Percentiles rank a stretch among this genome's conserved stretches.
Conservation (phyloP, 2,329 filamentous ascomycete species). For the Anisogramma anomala region DNA sequence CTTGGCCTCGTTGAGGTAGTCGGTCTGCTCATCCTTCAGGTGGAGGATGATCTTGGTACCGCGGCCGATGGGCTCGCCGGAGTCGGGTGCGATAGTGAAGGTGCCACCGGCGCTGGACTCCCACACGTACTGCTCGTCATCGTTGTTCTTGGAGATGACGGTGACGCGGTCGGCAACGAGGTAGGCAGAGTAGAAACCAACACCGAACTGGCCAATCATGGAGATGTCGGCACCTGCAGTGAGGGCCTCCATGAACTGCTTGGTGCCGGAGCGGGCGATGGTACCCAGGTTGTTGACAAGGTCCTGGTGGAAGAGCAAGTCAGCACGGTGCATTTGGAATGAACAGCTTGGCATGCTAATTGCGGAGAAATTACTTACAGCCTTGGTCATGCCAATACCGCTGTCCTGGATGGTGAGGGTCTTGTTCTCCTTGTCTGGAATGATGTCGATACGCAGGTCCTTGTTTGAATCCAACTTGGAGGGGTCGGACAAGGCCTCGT, state of each 20-base stretch:
- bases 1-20: slow-evolving; percentile 97
- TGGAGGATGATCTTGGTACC: slow-evolving; percentile 97
- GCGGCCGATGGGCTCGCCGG: slow-evolving; percentile 79
- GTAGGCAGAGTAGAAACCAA: slow-evolving; percentile 99
- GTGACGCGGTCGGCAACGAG: slow-evolving; percentile 94
- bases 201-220: slow-evolving; percentile 99
- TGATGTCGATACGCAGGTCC: slow-evolving; percentile 98
- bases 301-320: slow-evolving; percentile 47
- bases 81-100: slow-evolving; percentile 86
- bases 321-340: slow-evolving; percentile 20
- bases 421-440: slow-evolving; percentile 94
- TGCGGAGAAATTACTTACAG: slow-evolving; percentile 50
- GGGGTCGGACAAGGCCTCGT: slow-evolving; percentile 93
- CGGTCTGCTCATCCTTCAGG: slow-evolving; percentile 97
- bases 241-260: slow-evolving; percentile 99
- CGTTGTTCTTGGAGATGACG: slow-evolving; percentile 97
- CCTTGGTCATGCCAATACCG: slow-evolving; percentile 99
- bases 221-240: slow-evolving; percentile 97
- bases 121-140: slow-evolving; percentile 99
- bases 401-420: slow-evolving; percentile 94
- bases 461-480: slow-evolving; percentile 95
- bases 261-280: slow-evolving; percentile 96
- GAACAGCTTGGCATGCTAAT: background rate
- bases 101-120: slow-evolving; percentile 95
- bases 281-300: slow-evolving; percentile 99